These are phyloP conservation scores for Smittium mucronatum DNA, from an alignment of 371 early-diverging fungal genomes.

Conservation along the genomic window DNA sequence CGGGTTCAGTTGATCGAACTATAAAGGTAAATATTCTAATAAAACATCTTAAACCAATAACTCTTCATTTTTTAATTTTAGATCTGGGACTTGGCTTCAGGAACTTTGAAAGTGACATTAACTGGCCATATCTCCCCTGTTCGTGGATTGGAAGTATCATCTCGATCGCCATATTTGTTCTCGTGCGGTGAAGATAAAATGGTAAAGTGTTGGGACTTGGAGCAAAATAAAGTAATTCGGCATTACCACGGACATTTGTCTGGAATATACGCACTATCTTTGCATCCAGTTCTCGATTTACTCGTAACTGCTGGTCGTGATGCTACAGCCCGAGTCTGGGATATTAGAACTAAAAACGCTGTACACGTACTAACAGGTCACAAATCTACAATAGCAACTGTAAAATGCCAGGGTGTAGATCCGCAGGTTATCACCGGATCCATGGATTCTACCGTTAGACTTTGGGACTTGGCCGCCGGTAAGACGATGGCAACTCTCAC, in stretches of 20 bases:
- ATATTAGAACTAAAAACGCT: constrained; percentile 89
- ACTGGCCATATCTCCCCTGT: constrained; percentile 95
- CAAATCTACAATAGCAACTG: constrained; percentile 64
- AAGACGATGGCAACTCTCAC: constrained; percentile 87
- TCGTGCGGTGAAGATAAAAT: constrained; percentile 93
- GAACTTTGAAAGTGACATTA: constrained; percentile 81
- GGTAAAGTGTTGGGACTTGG: constrained; percentile 97
- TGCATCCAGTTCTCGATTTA: constrained; percentile 89
- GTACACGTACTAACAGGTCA: constrained; percentile 88
- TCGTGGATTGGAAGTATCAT: constrained; percentile 82
- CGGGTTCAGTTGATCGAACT: constrained; percentile 89
- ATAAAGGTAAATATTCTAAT: constrained; percentile 57
- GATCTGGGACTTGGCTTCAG: constrained; percentile 97
- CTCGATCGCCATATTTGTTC: constrained; percentile 90
- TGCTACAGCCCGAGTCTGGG: constrained; percentile 91
- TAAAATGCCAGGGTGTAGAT: constrained; percentile 85
- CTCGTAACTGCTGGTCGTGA: constrained; percentile 92
- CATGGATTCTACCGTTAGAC: constrained; percentile 80
- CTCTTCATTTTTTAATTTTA: background rate
- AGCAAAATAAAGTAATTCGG: constrained; percentile 92
- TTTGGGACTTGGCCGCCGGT: constrained; percentile 95
- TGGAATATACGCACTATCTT: constrained; percentile 76
- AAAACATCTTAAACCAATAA: too few species aligned
- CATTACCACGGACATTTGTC: constrained; percentile 95
- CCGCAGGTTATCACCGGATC: constrained; percentile 91